These are phyloP conservation scores for Pterocarpus santalinus DNA, from an alignment of 306 rosid genomes.

Conservation along the genomic window DNA sequence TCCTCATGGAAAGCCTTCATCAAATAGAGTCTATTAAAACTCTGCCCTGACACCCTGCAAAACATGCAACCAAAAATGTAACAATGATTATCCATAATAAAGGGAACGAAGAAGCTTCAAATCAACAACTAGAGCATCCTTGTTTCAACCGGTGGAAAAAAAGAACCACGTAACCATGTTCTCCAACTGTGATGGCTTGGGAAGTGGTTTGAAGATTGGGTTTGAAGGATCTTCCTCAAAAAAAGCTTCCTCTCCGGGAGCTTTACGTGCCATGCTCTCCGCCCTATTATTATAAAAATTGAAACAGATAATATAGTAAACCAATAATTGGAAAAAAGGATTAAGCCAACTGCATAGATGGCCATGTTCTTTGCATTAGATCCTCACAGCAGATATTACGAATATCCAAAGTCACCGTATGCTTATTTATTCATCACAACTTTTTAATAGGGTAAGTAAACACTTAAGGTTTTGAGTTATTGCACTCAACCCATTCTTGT, in stretches of 20 bases:
- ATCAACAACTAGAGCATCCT: background rate
- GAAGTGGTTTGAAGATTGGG: constrained; percentile 81
- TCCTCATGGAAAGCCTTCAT: constrained; percentile 84
- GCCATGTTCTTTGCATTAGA: no score
- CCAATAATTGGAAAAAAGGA: background rate
- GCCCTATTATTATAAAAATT: constrained; percentile 58
- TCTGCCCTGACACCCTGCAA: constrained; percentile 90
- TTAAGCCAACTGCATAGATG: no score
- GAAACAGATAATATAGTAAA: background rate
- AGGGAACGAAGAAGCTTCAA: constrained; percentile 9
- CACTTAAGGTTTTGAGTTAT: no score
- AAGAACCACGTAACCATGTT: background rate
- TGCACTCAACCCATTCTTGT: no score
- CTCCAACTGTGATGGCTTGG: constrained; percentile 94
- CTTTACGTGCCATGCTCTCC: constrained; percentile 79
- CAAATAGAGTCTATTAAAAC: constrained; percentile 83
- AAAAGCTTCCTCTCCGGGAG: constrained; percentile 89
- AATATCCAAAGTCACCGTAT: no score
- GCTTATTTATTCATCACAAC: no score
- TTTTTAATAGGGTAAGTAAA: no score
- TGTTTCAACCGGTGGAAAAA: background rate
- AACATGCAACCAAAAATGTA: constrained; percentile 27
- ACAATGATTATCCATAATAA: background rate
- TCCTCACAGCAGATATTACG: no score
- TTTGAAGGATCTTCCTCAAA: constrained; percentile 97